Base-by-base conservation (phyloP, 352 stramenopile genomes). In the Phytophthora sp. region DNA sequence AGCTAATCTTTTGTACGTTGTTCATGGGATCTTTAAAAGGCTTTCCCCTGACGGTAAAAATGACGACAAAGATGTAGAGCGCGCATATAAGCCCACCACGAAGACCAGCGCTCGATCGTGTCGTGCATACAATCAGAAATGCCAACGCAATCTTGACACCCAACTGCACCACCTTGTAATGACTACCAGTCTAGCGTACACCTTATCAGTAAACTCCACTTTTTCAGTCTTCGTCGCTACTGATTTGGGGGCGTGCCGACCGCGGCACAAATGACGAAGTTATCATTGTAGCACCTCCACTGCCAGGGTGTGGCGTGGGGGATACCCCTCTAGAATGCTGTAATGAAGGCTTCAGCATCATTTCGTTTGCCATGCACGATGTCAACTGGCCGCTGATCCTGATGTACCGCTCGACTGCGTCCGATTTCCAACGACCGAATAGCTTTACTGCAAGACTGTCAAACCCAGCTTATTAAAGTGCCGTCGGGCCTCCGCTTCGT, bases 1-100 rank as follows among this genome's bases (percentile, higher is more conserved):
- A 66, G n/a, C 56, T 78, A 21, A 79, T 59, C 11, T 79, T 68
- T 57, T 76, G 77, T n/a, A 77, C 23, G 26, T 81, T 67, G 61
- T 78, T 75, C 17, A 77, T 52, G 6, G 72, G 68, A 21, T 79
- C 69, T 15, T 48, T 70, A 56, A 80, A 83, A 5, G 71, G 74
- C 32, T 61, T 68, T 30, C 59, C 41, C 26, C 63, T 68, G 10
- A 55, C 66, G 6, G 69, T 76, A 15, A 77, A 17, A 7, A 42
- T 15, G 21, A 74, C 39, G 31, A 76, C 64, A 26, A 63, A 6
- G 2, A 49, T 48, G 23, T 74, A 77, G 15, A 79, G 48, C 9
- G 66, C 32, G 34, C 34, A 49, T 12, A 54, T 41, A 9, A 54
- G 28, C 9, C 45, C 42, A 11, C 42, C 42, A 5, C 42, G 42